phyloP scores from a whole-genome alignment of 2,329 filamentous ascomycete genomes.

The Diplodia mutila region DNA sequence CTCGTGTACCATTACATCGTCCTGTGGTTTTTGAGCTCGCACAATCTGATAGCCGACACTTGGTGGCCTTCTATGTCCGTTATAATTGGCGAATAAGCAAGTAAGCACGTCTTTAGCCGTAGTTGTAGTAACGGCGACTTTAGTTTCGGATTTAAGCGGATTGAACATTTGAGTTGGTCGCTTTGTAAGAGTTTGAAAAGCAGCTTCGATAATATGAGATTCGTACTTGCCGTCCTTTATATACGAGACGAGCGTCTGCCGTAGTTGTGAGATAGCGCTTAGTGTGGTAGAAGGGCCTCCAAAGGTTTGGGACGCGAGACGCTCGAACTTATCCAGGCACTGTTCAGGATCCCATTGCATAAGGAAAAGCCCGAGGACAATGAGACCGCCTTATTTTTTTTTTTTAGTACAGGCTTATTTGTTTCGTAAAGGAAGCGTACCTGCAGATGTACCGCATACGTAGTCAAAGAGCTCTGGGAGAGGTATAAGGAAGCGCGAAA shows the following conservation, averaged over 20 bases:
- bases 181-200: slow-evolving; percentile 31
- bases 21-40: slow-evolving; percentile 28
- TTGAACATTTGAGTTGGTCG: slow-evolving; percentile 35
- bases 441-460: slow-evolving; percentile 35
- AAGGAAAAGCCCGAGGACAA: slow-evolving; percentile 36
- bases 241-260: slow-evolving; percentile 33
- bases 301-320: slow-evolving; percentile 35
- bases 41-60: slow-evolving; percentile 30
- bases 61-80: slow-evolving; percentile 29
- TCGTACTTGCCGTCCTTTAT: slow-evolving; percentile 34
- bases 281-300: slow-evolving; percentile 16
- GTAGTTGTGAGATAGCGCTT: slow-evolving; percentile 29
- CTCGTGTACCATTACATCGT: slow-evolving; percentile 33
- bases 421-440: slow-evolving; percentile 30
- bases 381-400: slow-evolving; percentile 32
- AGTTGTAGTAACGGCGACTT: slow-evolving; percentile 38
- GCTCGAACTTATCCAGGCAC: slow-evolving; percentile 33
- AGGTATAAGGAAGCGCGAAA: slow-evolving; percentile 28
- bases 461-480: slow-evolving; percentile 36
- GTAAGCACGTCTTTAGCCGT: slow-evolving; percentile 29
- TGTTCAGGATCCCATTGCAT: slow-evolving; percentile 32
- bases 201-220: slow-evolving; percentile 32
- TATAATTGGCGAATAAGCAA: slow-evolving; percentile 39
- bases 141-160: slow-evolving; percentile 32
- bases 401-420: too few species aligned